Conservation (phyloP, 2,329 filamentous ascomycete species). For the Aureobasidium melanogenum region DNA sequence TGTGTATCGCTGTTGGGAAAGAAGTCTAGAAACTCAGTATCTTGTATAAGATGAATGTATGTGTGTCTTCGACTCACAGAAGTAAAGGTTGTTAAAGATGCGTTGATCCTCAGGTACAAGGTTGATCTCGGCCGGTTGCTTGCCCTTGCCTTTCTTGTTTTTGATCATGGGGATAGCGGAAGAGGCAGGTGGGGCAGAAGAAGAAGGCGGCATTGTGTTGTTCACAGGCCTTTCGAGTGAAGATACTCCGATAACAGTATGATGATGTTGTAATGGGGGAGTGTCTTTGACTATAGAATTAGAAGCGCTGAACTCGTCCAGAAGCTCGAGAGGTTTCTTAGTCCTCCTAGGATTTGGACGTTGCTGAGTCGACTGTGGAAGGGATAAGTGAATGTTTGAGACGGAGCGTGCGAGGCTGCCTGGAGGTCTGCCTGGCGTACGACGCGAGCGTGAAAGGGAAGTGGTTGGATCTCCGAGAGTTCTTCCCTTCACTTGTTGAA, state of each 20-base stretch:
- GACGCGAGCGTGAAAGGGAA: neutral
- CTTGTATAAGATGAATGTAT: neutral
- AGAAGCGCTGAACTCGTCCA: neutral
- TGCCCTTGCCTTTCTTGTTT: conserved; percentile 4
- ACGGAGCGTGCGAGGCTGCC: conserved; percentile 17
- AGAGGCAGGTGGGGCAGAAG: conserved; percentile 11
- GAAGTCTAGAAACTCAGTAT: conserved; percentile 45
- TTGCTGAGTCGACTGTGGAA: neutral
- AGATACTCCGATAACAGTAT: neutral
- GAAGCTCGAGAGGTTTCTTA: neutral
- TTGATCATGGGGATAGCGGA: conserved; percentile 4
- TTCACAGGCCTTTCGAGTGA: neutral
- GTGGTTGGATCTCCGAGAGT: conserved; percentile 7
- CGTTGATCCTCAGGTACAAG: conserved; percentile 20
- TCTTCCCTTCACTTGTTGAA: conserved; percentile 15
- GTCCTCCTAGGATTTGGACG: neutral
- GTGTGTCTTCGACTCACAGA: conserved; percentile 17
- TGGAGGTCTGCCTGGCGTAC: neutral
- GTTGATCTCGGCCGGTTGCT: conserved; percentile 13
- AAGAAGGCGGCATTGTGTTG: conserved; percentile 15
- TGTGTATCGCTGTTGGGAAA: conserved; percentile 72
- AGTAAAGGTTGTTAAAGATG: conserved; percentile 23
- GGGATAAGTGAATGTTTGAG: conserved; percentile 14
- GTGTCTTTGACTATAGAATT: conserved; percentile 7
- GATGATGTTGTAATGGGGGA: conserved; percentile 10